Evolutionary conservation across 305 asterid species (phyloP), one percentile per base, ranked within the genome.

Genomic region (Plantago lanceolata): DNA sequence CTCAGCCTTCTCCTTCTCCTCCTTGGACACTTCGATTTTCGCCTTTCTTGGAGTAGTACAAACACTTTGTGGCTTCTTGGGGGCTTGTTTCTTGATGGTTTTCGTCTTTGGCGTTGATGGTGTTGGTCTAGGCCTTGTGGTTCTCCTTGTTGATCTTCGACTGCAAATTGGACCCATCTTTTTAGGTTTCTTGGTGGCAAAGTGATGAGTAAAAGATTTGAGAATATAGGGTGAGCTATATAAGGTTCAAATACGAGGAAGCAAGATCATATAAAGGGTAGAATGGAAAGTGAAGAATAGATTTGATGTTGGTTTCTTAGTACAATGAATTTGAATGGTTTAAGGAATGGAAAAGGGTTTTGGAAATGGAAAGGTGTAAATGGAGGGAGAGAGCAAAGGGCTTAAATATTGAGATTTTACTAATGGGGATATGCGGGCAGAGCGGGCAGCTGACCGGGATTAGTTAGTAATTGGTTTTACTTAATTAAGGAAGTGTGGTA

Each of bases 101-200:
- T 40, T 29, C 37, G 21, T 56, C 13, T 12, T 29, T 56, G 61
- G 19, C 29, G 61, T 6, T 29, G 61, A 15, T 28, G 61, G 19
- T 56, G 61, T 3, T 16, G 61, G 33, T 56, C 29, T 56, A 18
- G 61, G 61, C 18, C 19, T 56, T 40, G 61, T 29, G 45, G 45
- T 40, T 40, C 45, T 56, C 29, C 61, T 56, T 28, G 61, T 56
- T 3, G 37, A 16, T 29, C 61, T 56, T 56, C 61, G 28, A 28
- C 61, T 35, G 11, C 45, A 56, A 29, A 56, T 29, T 56, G 61
- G 61, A 56, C 61, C 61, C 61, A 56, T 56, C 8, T 29, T 29
- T 56, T 52, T 51, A n/a, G n/a, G n/a, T n/a, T n/a, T n/a, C n/a
- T n/a, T n/a, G n/a, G 29, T 53, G 58, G 17, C 16, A 21, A 53